These are phyloP conservation scores for Yamadazyma jaroonii DNA, from an alignment of 1,139 yeast genomes.

Conservation along the genomic window DNA sequence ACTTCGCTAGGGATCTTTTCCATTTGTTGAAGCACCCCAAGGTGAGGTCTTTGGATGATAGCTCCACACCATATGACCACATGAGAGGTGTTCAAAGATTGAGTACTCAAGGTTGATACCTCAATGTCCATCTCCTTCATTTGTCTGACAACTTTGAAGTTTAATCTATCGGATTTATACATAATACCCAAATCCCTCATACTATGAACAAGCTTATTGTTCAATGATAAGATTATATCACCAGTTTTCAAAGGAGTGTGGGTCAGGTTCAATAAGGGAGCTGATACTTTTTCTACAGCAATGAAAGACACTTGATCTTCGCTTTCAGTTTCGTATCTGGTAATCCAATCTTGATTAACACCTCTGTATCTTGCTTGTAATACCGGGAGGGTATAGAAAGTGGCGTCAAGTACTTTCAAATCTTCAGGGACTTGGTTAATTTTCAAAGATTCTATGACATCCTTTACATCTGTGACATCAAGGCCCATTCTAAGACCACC, in stretches of 20 bases:
- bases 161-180: conserved; percentile 42
- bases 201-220: conserved; percentile 61
- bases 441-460: conserved; percentile 56
- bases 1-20: conserved; percentile 77
- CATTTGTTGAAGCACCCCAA: conserved; percentile 61
- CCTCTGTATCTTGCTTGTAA: conserved; percentile 82
- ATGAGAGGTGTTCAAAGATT: conserved; percentile 59
- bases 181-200: conserved; percentile 65
- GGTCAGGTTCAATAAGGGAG: conserved; percentile 30
- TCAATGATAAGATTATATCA: conserved; percentile 71
- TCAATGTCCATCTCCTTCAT: conserved; percentile 47
- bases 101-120: conserved; percentile 63
- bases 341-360: conserved; percentile 81
- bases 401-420: conserved; percentile 72
- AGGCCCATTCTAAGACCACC: conserved; percentile 74
- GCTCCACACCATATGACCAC: conserved; percentile 84
- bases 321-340: conserved; percentile 55
- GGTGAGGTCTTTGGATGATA: conserved; percentile 54
- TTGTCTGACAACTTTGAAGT: conserved; percentile 64
- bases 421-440: conserved; percentile 52
- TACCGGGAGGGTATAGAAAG: conserved; percentile 65
- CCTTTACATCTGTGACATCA: conserved; percentile 62
- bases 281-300: conserved; percentile 67
- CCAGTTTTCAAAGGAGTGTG: conserved; percentile 48
- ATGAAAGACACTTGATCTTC: conserved; percentile 71